Base-by-base conservation (phyloP, 2,329 filamentous ascomycete species). In the Cryphonectria parasitica region DNA sequence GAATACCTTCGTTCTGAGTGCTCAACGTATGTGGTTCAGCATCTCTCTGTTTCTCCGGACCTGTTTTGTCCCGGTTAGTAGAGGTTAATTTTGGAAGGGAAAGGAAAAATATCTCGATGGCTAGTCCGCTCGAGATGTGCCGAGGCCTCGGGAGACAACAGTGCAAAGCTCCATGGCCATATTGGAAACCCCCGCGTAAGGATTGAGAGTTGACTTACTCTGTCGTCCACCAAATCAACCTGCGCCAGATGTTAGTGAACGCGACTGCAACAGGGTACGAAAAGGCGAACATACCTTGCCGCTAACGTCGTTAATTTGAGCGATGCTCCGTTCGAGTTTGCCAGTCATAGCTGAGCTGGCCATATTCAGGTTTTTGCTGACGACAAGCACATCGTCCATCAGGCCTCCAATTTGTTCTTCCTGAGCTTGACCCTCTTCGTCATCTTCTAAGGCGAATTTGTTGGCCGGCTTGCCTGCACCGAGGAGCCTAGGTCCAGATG, bases 161-260 rank as follows among this genome's bases (percentile, higher is more conserved):
- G 31, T 17, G 58, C 2, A 61, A n/a, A 61, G n/a, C 25, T 28
- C 25, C 25, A 56, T 5, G 52, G 6, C 13, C 52, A 56, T 10
- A 28, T 15, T 15, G 25, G 52, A 28, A 56, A 1, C 2, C 3
- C 52, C n/a, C 11, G 52, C n/a, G 52, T 17, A 28, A 15, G 36
- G 15, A 52, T 52, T 13, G 39, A 56, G 31, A 52, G 25, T 28
- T 2, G 4, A 28, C 89, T 89, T 76, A 95, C 92, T 77, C 92
- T 88, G 75, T 95, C 92, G 80, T 94, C 92, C 75, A 97, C 92
- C 75, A 86, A 87, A 79, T 97, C 94, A 82, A 91, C 95, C 93
- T 93, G 79, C 68, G 67, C 58, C 61, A 43, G 1, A 45, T 43
- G 43, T 73, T 64, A 73, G 64, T 15, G 34, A 45, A 6, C 10